A percentile compares a stretch with the other conserved stretches of the same genome.
These are phyloP conservation scores for Rhizophora mangle DNA, from an alignment of 345 rosid genomes.

Conservation along the genomic window DNA sequence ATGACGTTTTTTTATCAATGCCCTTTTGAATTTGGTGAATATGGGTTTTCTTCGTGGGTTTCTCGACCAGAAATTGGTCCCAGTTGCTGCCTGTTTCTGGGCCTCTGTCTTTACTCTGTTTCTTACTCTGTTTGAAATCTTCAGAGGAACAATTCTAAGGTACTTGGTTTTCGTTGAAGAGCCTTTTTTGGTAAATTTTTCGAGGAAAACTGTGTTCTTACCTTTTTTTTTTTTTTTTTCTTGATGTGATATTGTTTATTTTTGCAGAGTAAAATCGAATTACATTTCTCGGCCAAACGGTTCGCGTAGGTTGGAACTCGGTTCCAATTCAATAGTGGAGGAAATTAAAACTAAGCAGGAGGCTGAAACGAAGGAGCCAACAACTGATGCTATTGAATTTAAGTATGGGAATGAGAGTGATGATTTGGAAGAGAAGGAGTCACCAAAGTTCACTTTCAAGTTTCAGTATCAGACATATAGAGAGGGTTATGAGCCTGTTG, in stretches of 20 bases:
- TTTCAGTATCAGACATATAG: conserved; percentile 61
- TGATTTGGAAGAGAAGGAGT: conserved; percentile 25
- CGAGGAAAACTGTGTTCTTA: background rate
- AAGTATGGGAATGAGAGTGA: conserved; percentile 17
- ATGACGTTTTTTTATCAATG: conserved; percentile 18
- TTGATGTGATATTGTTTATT: background rate
- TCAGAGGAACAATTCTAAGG: conserved; percentile 38
- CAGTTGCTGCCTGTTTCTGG: conserved; percentile 38
- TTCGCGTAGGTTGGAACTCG: conserved; percentile 10
- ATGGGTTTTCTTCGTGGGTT: conserved; percentile 34
- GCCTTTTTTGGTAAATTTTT: background rate
- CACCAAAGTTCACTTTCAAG: conserved; percentile 51
- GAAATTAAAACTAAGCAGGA: conserved; percentile 24
- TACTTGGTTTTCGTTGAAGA: conserved; percentile 13
- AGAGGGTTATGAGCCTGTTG: conserved; percentile 15
- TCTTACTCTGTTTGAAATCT: conserved; percentile 34
- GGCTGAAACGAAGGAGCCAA: conserved; percentile 16
- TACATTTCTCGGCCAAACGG: conserved; percentile 23
- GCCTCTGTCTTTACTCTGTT: conserved; percentile 44
- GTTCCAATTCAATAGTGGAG: conserved; percentile 9
- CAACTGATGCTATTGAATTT: conserved; percentile 12
- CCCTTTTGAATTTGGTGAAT: conserved; percentile 26
- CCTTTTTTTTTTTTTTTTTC: background rate
- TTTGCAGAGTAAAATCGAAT: conserved; percentile 28
- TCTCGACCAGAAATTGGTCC: conserved; percentile 30